These are phyloP conservation scores for Boletellus ananas DNA, from an alignment of 768 basidiomycete species.

Conservation along the genomic window DNA sequence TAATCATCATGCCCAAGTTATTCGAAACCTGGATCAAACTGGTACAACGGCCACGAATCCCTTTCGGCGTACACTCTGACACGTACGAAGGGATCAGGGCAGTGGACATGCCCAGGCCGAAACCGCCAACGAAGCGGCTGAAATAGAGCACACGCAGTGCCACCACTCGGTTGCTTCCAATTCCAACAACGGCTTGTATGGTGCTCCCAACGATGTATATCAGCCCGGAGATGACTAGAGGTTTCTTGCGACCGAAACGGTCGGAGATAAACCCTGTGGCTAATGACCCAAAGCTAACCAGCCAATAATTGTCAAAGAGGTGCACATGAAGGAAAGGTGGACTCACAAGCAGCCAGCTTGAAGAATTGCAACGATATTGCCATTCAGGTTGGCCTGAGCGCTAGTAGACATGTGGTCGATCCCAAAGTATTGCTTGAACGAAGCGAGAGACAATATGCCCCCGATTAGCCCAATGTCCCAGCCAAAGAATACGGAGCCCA, in stretches of 20 bases:
- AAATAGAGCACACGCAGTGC: slow-evolving; percentile 41
- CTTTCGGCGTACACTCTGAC: slow-evolving; percentile 46
- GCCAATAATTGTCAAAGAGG: background rate
- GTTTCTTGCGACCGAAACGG: slow-evolving; percentile 45
- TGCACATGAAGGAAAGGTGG: background rate
- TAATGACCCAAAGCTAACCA: slow-evolving; percentile 40
- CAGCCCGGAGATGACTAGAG: slow-evolving; percentile 41
- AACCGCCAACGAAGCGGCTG: slow-evolving; percentile 55
- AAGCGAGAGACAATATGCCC: slow-evolving; percentile 42
- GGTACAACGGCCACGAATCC: slow-evolving; percentile 49
- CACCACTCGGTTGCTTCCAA: slow-evolving; percentile 35
- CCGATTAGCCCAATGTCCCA: slow-evolving; percentile 52
- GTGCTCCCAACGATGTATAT: slow-evolving; percentile 47
- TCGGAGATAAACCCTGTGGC: slow-evolving; percentile 38
- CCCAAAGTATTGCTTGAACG: slow-evolving; percentile 49
- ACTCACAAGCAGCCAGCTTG: slow-evolving; percentile 49
- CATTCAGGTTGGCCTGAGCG: slow-evolving; percentile 41
- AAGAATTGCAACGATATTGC: slow-evolving; percentile 50
- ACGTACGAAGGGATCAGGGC: slow-evolving; percentile 50
- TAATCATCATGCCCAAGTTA: slow-evolving; percentile 34
- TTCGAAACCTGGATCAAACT: slow-evolving; percentile 37
- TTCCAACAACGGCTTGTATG: slow-evolving; percentile 43
- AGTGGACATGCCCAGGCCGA: slow-evolving; percentile 55
- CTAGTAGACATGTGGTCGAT: slow-evolving; percentile 35
- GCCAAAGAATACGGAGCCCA: slow-evolving; percentile 49